These are phyloP conservation scores for Earliella scabrosa DNA, from an alignment of 1,284 basidiomycete species.

Conservation along the genomic window DNA sequence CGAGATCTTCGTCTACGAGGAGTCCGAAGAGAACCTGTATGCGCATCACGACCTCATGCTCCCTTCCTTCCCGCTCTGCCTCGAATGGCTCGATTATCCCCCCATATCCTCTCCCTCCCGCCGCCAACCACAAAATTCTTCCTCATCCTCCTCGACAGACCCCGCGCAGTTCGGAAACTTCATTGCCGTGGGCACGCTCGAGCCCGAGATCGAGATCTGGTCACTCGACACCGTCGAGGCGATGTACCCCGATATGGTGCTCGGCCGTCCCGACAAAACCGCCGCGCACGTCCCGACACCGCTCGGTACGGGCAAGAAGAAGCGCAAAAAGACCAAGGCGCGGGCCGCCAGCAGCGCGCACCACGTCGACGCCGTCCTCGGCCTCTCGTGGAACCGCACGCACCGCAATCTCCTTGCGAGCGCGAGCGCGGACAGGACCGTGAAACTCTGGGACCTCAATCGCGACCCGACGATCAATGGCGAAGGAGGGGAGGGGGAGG, in stretches of 20 bases:
- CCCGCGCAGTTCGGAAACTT: slow-evolving; percentile 77
- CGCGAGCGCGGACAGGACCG: slow-evolving; percentile 92
- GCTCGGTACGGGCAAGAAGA: slow-evolving; percentile 90
- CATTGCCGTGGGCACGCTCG: slow-evolving; percentile 96
- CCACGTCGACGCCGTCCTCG: slow-evolving; percentile 94
- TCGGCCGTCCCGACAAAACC: slow-evolving; percentile 89
- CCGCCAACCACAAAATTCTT: slow-evolving; percentile 35
- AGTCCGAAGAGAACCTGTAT: slow-evolving; percentile 91
- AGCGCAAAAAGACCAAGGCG: slow-evolving; percentile 87
- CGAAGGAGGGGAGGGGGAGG: slow-evolving; percentile 51
- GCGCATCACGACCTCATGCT: slow-evolving; percentile 99
- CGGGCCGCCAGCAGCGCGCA: slow-evolving; percentile 70
- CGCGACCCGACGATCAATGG: slow-evolving; percentile 61
- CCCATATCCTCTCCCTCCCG: slow-evolving; percentile 58
- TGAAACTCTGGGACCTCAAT: slow-evolving; percentile 97
- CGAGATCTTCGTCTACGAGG: slow-evolving; percentile 95
- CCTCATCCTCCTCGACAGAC: slow-evolving; percentile 23
- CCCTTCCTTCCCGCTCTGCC: slow-evolving; percentile 95
- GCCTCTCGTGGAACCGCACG: slow-evolving; percentile 89
- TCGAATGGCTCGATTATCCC: slow-evolving; percentile 98
- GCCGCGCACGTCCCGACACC: slow-evolving; percentile 78
- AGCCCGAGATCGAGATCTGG: slow-evolving; percentile 99
- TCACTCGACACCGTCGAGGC: slow-evolving; percentile 93
- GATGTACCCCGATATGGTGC: slow-evolving; percentile 91
- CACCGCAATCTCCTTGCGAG: slow-evolving; percentile 93